Evolutionary conservation across 352 stramenopile genomes (phyloP).

Genomic region (Phytophthora pluvialis): DNA sequence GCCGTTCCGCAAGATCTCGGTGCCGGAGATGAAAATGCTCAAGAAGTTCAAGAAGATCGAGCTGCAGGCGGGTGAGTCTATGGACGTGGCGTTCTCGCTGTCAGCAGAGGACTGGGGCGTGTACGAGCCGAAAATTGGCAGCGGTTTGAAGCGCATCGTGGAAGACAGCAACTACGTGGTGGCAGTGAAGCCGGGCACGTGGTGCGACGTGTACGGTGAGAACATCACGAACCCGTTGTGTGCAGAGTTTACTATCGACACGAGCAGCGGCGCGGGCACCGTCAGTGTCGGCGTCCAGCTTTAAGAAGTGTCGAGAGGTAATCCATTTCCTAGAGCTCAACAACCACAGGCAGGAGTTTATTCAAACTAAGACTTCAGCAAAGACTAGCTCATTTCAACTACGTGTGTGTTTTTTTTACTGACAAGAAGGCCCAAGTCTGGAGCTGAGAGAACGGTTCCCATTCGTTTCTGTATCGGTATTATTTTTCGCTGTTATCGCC

Average conservation of each 20-base stretch:
- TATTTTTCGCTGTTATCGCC: no score
- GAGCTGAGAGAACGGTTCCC: no score
- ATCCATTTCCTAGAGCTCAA: no score
- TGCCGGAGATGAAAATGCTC: constrained; percentile 80
- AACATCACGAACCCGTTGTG: constrained; percentile 46
- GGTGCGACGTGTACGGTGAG: constrained; percentile 66
- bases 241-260: constrained; percentile 42
- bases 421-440: no score
- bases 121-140: constrained; percentile 52
- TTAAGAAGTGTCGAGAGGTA: not conserved
- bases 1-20: constrained; percentile 37
- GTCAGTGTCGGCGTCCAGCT: constrained; percentile 4
- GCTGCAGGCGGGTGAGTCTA: constrained; percentile 45
- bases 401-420: no score
- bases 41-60: constrained; percentile 81
- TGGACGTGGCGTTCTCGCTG: constrained; percentile 45
- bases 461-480: no score
- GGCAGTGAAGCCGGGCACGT: constrained; percentile 58
- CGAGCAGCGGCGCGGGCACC: constrained; percentile 3
- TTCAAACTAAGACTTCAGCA: no score
- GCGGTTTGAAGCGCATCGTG: constrained; percentile 49
- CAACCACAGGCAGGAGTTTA: no score
- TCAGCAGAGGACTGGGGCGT: constrained; percentile 59
- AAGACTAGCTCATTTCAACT: no score
- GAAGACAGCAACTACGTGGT: constrained; percentile 73